Base-by-base conservation (phyloP, 1,139 yeast species). In the Magnusiomyces sp. region DNA sequence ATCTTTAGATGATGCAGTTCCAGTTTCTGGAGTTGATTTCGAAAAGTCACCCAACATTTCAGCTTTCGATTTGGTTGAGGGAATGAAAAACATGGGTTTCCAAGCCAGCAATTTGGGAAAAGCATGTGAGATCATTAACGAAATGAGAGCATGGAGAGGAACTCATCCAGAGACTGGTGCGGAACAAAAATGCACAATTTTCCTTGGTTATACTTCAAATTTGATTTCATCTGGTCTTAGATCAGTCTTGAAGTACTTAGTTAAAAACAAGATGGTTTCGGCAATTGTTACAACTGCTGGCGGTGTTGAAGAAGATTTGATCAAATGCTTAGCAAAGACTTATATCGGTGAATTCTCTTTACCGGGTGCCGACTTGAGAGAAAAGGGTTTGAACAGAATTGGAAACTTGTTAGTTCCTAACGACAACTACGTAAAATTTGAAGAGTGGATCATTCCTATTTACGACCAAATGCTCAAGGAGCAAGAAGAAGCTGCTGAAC, bases 71-170 rank as follows among this genome's bases (percentile, higher is more conserved):
- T 72, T 92, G 58, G 77, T 92, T 57, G 73, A 72, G 37, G 79
- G 94, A 40, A 92, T 94, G 98, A 79, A 73, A 59, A 81, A 80
- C 44, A 92, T 92, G 97, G 99, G 99, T n/a, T 94, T 92, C 74
- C 99, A 92, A 70, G 98, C 95, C 5, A 78, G 90, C 17, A 77
- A 94, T 2, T 75, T 92, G 43, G 82, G 89, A 31, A 74, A 80
- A 59, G 97, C 97, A 1, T 89, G 97, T 65, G 95, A 87, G 29
- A 86, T 92, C 58, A 88, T 92, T 55, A 79, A 90, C 62, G 80
- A 85, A 49, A 94, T 92, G 99, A 79, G 95, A 67, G 54, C 71
- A 16, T 92, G 97, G 97, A 79, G 90, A 67, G 98, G 97, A 52
- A 77, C 77, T 59, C 95, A 87, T 64, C 94, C 82, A 14, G 74